A percentile compares a stretch with the other conserved stretches of the same genome.
phyloP scores from a whole-genome alignment of 257 asterid species.

The Ehretia macrophylla region DNA sequence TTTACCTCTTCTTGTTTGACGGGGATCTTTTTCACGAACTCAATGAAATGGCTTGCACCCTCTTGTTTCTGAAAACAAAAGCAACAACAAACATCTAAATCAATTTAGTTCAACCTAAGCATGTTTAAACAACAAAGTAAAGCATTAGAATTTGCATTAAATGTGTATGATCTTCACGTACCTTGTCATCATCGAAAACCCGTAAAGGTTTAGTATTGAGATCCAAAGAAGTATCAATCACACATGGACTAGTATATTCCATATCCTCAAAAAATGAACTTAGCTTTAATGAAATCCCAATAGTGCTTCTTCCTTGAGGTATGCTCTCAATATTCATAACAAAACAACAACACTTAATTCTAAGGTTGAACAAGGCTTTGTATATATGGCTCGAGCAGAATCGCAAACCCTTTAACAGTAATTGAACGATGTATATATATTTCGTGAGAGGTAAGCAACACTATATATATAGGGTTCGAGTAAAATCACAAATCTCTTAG shows the following conservation, averaged over 20 bases:
- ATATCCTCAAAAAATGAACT: constrained; percentile 15
- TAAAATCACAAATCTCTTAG: too few species aligned
- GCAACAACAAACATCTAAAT: not conserved
- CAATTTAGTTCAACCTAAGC: not conserved
- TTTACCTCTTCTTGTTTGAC: constrained; percentile 49
- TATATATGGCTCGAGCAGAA: too few species aligned
- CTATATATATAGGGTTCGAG: too few species aligned
- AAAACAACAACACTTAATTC: too few species aligned
- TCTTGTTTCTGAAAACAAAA: constrained; percentile 56
- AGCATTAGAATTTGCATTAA: not conserved
- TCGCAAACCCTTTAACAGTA: too few species aligned
- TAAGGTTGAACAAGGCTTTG: too few species aligned
- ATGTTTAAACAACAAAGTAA: too few species aligned
- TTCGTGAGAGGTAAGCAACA: too few species aligned
- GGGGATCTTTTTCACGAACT: constrained; percentile 32
- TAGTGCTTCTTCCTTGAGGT: not conserved
- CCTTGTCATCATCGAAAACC: constrained; percentile 40
- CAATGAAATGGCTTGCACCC: constrained; percentile 47
- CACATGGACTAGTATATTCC: constrained; percentile 49
- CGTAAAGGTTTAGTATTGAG: constrained; percentile 53
- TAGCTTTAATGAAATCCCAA: not conserved
- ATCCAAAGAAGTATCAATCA: constrained; percentile 69
- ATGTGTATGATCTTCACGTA: constrained; percentile 15
- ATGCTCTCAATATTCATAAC: not conserved
- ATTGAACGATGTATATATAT: too few species aligned